phyloP scores from a whole-genome alignment of 257 asterid genomes.

The Solanum etuberosum region DNA sequence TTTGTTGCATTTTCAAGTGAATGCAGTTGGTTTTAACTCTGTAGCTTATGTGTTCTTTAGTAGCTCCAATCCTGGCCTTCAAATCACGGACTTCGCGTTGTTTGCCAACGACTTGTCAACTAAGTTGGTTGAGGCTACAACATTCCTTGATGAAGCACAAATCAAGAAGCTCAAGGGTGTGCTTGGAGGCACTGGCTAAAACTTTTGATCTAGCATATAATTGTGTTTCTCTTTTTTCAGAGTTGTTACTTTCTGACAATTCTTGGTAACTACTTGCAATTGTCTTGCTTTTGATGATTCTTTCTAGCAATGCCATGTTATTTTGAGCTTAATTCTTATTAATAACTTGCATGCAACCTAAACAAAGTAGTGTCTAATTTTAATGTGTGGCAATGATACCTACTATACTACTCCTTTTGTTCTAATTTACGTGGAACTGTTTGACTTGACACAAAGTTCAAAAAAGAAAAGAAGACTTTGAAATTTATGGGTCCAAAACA shows the following conservation, averaged over 20 bases:
- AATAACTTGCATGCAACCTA: neutral
- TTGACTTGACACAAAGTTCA: neutral
- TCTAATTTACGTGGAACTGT: no score
- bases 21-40: slow-evolving; percentile 36
- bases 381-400: neutral
- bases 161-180: slow-evolving; percentile 80
- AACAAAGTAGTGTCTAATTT: neutral
- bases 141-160: slow-evolving; percentile 56
- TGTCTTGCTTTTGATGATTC: neutral
- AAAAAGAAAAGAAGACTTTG: neutral
- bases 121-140: slow-evolving; percentile 46
- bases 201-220: neutral
- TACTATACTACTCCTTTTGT: no score
- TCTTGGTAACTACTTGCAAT: neutral
- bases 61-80: slow-evolving; percentile 57
- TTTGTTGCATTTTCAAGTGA: slow-evolving; percentile 62
- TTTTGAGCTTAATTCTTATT: neutral
- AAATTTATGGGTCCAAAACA: neutral
- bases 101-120: slow-evolving; percentile 69
- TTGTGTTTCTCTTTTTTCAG: neutral
- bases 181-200: slow-evolving; percentile 63
- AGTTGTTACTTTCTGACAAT: neutral
- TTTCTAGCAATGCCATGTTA: neutral
- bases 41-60: slow-evolving; percentile 51
- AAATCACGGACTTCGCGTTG: slow-evolving; percentile 51